Evolutionary conservation across 352 stramenopile genomes (phyloP).

Genomic region (Phytophthora palmivora): DNA sequence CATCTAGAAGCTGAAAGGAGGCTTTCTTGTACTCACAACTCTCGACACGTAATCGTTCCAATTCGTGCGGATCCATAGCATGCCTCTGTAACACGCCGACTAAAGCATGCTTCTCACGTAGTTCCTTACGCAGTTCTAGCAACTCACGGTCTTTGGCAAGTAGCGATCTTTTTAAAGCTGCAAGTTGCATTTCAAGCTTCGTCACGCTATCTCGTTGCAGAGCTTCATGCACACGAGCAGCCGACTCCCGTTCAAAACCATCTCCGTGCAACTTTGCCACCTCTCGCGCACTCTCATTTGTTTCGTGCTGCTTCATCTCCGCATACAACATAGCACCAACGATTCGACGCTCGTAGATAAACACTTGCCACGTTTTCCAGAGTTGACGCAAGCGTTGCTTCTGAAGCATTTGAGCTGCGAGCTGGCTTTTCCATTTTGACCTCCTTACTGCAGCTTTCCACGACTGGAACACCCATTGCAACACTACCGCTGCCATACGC

Average conservation of each 20-base stretch:
- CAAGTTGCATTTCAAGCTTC: conserved; percentile 44
- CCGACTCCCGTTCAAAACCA: conserved; percentile 51
- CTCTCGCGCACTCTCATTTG: conserved; percentile 45
- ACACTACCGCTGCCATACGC: conserved; percentile 60
- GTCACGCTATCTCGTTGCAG: conserved; percentile 51
- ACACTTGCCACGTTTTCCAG: conserved; percentile 59
- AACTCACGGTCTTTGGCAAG: conserved; percentile 65
- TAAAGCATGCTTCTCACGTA: conserved; percentile 40
- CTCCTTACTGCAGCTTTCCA: conserved; percentile 55
- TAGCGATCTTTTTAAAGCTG: conserved; percentile 38
- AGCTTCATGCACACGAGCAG: conserved; percentile 41
- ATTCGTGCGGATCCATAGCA: conserved; percentile 57
- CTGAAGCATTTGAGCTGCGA: conserved; percentile 27
- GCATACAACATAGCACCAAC: conserved; percentile 82
- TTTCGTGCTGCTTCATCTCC: conserved; percentile 59
- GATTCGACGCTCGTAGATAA: conserved; percentile 65
- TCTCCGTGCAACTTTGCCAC: conserved; percentile 69
- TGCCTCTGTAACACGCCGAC: conserved; percentile 52
- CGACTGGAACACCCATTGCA: conserved; percentile 68
- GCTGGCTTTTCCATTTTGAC: conserved; percentile 34
- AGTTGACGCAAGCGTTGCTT: conserved; percentile 45
- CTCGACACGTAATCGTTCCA: conserved; percentile 63
- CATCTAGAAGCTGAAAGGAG: conserved; percentile 61
- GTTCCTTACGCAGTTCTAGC: conserved; percentile 52
- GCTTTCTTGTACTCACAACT: conserved; percentile 77